Conservation (phyloP, 2,329 filamentous ascomycete genomes). For the Nigrograna mackinnonii region DNA sequence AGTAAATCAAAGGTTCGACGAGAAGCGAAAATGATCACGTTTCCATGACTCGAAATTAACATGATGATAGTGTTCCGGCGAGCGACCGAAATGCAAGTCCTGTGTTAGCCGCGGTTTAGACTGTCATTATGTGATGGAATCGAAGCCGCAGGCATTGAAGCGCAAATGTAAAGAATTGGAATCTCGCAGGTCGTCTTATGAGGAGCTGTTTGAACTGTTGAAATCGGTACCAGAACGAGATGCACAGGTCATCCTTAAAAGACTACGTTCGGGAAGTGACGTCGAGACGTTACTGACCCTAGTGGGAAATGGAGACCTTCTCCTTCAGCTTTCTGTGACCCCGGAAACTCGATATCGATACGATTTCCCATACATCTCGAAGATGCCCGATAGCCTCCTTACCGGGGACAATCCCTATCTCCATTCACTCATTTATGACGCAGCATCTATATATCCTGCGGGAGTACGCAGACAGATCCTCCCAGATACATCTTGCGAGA, state of each 20-base stretch:
- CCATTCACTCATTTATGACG: constrained; percentile 11
- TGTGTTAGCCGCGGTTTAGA: not conserved
- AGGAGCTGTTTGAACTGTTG: constrained; percentile 15
- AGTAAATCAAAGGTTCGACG: not conserved
- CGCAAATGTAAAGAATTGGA: constrained; percentile 10
- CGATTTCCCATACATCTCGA: constrained; percentile 13
- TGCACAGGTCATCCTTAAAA: constrained; percentile 13
- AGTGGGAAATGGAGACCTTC: constrained; percentile 11
- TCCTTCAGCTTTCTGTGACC: constrained; percentile 13
- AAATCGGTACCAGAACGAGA: constrained; percentile 13
- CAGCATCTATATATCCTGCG: constrained; percentile 1
- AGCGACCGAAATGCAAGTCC: not conserved
- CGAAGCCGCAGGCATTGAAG: constrained; percentile 4
- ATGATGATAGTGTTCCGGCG: not conserved
- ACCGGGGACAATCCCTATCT: constrained; percentile 11
- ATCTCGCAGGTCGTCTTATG: constrained; percentile 8
- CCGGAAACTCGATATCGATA: constrained; percentile 17
- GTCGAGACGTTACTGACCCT: constrained; percentile 12
- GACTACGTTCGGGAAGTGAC: constrained; percentile 16
- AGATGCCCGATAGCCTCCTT: constrained; percentile 8
- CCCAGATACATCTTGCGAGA: not conserved
- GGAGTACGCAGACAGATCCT: not conserved
- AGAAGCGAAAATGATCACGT: not conserved
- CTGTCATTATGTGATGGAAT: not conserved
- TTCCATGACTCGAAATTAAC: not conserved